These are phyloP conservation scores for Jimgerdemannia lactiflua DNA, from an alignment of 192 early-diverging fungal species.

Conservation along the genomic window DNA sequence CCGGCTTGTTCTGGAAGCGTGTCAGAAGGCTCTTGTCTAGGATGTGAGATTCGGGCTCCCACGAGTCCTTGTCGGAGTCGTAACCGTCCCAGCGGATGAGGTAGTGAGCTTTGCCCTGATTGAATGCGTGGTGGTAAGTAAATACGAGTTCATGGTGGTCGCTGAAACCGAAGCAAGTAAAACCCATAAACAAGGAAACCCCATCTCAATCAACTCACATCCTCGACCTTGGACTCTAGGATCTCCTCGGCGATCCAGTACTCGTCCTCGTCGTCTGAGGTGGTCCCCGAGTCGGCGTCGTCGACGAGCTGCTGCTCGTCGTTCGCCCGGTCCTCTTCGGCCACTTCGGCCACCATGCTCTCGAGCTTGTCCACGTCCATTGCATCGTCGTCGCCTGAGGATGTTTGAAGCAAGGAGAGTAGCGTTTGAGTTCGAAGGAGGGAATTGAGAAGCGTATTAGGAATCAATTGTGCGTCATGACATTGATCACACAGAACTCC, in stretches of 20 bases:
- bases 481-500: neutral
- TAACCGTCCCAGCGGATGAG: constrained; percentile 9
- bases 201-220: neutral
- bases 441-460: neutral
- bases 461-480: neutral
- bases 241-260: neutral
- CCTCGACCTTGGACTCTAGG: neutral
- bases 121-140: neutral
- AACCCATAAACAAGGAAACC: neutral
- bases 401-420: neutral
- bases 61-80: neutral
- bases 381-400: neutral
- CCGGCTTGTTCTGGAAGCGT: neutral
- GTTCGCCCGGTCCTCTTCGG: neutral
- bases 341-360: neutral
- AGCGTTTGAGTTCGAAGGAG: neutral
- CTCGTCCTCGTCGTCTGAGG: neutral
- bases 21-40: neutral
- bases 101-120: constrained; percentile 7
- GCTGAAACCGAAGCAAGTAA: neutral
- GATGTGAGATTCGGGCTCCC: constrained; percentile 3
- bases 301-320: neutral
- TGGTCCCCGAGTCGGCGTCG: neutral
- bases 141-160: neutral
- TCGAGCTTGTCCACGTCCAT: neutral